These are phyloP conservation scores for Alternaria arbusti DNA, from an alignment of 2,329 filamentous ascomycete species.

Conservation along the genomic window DNA sequence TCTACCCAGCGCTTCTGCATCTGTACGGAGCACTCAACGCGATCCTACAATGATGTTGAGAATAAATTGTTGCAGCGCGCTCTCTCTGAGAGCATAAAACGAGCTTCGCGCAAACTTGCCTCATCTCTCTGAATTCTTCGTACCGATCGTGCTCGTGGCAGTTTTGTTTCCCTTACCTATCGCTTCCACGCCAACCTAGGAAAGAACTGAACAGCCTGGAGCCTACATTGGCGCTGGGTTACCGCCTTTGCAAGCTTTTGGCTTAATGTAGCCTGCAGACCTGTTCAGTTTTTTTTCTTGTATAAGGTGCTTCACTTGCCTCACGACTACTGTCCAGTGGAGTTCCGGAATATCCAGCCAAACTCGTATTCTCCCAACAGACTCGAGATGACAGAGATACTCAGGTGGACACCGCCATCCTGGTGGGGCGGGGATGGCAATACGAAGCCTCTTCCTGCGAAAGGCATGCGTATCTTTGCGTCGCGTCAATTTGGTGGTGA, in stretches of 20 bases:
- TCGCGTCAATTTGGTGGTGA: not conserved
- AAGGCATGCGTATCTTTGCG: not conserved
- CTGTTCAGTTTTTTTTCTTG: no score
- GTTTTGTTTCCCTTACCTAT: no score
- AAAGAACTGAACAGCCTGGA: no score
- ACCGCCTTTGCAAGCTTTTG: no score
- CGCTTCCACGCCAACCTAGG: no score
- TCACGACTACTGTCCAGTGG: not conserved
- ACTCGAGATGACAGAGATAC: not conserved
- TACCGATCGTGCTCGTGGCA: not conserved
- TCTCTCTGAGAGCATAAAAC: not conserved
- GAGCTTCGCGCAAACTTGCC: not conserved
- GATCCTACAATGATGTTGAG: not conserved
- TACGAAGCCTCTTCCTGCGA: not conserved
- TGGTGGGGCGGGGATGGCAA: not conserved
- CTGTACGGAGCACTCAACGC: not conserved
- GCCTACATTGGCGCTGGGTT: no score
- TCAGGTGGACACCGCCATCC: constrained; percentile 1
- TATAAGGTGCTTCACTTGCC: not conserved
- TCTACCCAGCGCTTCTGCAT: not conserved
- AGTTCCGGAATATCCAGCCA: not conserved
- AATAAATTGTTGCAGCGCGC: not conserved
- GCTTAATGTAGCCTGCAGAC: no score
- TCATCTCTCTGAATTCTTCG: not conserved
- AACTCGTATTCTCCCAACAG: not conserved